Evolutionary conservation across 805 yeast species (phyloP), one percentile per base, ranked within the genome.

Genomic region (Priceomyces melissophilus): DNA sequence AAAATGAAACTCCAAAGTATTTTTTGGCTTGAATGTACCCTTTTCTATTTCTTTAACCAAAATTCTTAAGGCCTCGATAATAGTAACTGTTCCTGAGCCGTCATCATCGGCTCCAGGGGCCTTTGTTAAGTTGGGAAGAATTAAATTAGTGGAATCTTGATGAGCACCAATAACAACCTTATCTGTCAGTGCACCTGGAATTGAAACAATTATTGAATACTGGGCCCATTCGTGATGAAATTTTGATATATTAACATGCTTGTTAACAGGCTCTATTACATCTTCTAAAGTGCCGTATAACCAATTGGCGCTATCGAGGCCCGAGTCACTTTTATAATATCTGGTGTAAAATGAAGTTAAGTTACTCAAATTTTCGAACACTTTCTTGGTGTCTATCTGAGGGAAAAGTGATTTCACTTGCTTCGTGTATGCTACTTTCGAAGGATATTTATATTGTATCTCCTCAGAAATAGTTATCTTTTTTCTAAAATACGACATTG

Each of bases 51-150:
- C 58, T 29, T 64, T 67, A 7, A 76, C 60, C 20, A 87, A 64
- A 11, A 85, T 62, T 48, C 93, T 73, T 52, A 89, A 73, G 1
- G 89, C 80, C 59, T 89, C 95, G 40, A 89, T 61, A 26, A 78
- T 75, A 2, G 95, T 83, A 3, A 84, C 81, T 3, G 90, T 83
- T 8, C 97, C 98, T 3, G 90, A 79, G 2, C 96, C 95, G 60
- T 90, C 86, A 57, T 91, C 98, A 58, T 91, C 98, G 3, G 96
- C 97, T 2, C 98, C 98, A 2, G 96, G 96, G 0, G 96, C 87
- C 16, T 79, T 72, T 48, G 84, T 56, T 13, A 80, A 46, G 33
- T 71, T 71, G 7, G 96, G 96, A 42, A 86, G 71, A 32, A 86
- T 49, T 41, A 87, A 67, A 57, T 87, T 88, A 47, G 82, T 74